Evolutionary conservation across 768 basidiomycete species (phyloP).

Genomic region (Naganishia vishniacii): DNA sequence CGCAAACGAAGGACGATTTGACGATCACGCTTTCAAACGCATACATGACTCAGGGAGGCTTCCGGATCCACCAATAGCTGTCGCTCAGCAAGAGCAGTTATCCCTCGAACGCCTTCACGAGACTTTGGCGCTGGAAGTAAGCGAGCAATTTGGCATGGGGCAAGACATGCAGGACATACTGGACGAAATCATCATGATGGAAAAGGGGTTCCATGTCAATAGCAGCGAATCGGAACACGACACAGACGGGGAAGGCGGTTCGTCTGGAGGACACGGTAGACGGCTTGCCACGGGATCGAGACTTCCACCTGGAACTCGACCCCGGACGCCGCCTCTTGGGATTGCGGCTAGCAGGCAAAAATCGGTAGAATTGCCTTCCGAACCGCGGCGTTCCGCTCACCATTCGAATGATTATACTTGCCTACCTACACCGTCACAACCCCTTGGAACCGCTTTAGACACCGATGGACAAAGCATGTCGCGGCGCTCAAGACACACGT

Average conservation of each 20-base stretch:
- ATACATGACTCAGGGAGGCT: not conserved
- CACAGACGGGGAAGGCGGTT: slow-evolving; percentile 19
- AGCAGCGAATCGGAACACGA: slow-evolving; percentile 32
- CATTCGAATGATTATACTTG: slow-evolving; percentile 11
- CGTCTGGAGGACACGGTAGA: not conserved
- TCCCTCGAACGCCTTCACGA: not conserved
- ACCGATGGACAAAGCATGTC: not conserved
- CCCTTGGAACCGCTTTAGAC: not conserved
- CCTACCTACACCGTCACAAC: slow-evolving; percentile 9
- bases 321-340: slow-evolving; percentile 7
- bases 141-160: slow-evolving; percentile 30
- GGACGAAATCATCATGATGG: slow-evolving; percentile 47
- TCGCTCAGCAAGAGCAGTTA: not conserved
- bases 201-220: slow-evolving; percentile 38
- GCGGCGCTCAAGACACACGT: not conserved
- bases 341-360: slow-evolving; percentile 6
- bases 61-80: not conserved
- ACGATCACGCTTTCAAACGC: slow-evolving; percentile 21
- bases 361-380: not conserved
- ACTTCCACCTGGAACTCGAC: not conserved
- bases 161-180: slow-evolving; percentile 47
- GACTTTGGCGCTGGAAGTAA: not conserved
- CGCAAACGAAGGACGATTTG: not conserved
- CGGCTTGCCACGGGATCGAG: not conserved
- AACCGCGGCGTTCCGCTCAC: not conserved